phyloP scores from a whole-genome alignment of 192 early-diverging fungal species.

The Coemansia sp. region DNA sequence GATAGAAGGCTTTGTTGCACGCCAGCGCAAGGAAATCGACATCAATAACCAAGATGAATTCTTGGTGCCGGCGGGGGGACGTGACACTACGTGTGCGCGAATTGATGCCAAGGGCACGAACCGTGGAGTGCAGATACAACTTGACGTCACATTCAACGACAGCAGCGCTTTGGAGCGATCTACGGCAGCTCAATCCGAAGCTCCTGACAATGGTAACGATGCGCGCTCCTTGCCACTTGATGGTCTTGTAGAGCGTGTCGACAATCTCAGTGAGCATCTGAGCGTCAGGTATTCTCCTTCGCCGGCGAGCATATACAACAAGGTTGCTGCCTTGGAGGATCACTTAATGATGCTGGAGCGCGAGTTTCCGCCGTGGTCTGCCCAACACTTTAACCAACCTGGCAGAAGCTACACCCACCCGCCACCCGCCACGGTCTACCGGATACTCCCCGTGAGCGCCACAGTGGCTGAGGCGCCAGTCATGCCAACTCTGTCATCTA shows the following conservation, averaged over 20 bases:
- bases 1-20: constrained; percentile 56
- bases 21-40: constrained; percentile 61
- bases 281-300: constrained; percentile 63
- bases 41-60: constrained; percentile 67
- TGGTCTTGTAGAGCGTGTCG: constrained; percentile 57
- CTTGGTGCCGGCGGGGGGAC: constrained; percentile 22
- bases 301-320: constrained; percentile 28
- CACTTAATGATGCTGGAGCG: constrained; percentile 73
- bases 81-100: constrained; percentile 61
- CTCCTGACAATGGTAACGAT: background rate
- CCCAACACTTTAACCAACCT: constrained; percentile 69
- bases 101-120: constrained; percentile 72
- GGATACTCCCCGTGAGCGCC: constrained; percentile 15
- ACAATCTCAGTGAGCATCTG: constrained; percentile 74
- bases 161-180: constrained; percentile 65
- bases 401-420: constrained; percentile 32
- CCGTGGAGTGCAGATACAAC: constrained; percentile 77
- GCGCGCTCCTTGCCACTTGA: constrained; percentile 17
- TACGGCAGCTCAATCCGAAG: background rate
- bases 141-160: constrained; percentile 67
- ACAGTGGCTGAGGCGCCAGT: background rate
- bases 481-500: background rate
- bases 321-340: constrained; percentile 75
- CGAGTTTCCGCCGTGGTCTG: constrained; percentile 77
- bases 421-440: constrained; percentile 35